Evolutionary conservation across 495 filamentous ascomycete genomes (phyloP).

Genomic region (Hypoxylon perforatum): DNA sequence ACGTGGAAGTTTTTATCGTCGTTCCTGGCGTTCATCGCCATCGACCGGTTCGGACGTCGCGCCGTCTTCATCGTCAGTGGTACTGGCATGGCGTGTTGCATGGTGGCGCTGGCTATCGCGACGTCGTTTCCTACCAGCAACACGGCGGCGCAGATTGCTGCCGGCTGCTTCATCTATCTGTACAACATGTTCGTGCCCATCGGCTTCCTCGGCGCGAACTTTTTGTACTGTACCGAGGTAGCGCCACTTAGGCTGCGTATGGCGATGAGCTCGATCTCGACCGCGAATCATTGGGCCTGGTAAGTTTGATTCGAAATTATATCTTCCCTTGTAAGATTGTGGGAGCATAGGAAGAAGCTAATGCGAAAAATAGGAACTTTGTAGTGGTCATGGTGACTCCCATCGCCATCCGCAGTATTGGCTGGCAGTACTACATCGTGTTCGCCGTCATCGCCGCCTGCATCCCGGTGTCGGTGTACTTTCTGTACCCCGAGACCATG

Average conservation of each 20-base stretch:
- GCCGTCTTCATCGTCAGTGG: conserved; percentile 64
- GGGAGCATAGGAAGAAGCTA: neutral
- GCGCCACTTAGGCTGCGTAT: conserved; percentile 64
- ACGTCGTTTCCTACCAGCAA: conserved; percentile 51
- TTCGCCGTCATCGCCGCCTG: conserved; percentile 60
- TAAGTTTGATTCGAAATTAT: conserved; percentile 41
- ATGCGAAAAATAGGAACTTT: conserved; percentile 54
- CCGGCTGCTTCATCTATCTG: conserved; percentile 67
- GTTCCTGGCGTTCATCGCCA: conserved; percentile 62
- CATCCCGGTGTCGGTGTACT: conserved; percentile 63
- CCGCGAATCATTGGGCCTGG: conserved; percentile 63
- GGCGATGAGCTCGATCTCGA: conserved; percentile 62
- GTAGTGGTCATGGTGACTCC: conserved; percentile 59
- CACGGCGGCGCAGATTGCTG: conserved; percentile 46
- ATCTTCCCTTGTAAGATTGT: neutral
- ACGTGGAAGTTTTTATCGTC: conserved; percentile 65
- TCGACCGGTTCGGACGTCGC: conserved; percentile 66
- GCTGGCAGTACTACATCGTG: conserved; percentile 61
- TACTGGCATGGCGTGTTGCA: conserved; percentile 56
- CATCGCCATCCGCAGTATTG: conserved; percentile 57
- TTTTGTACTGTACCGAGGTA: conserved; percentile 69
- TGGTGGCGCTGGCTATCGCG: conserved; percentile 57
- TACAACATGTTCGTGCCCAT: conserved; percentile 71
- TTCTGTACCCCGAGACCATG: conserved; percentile 68
- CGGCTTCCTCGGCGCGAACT: conserved; percentile 68